Percentiles rank a stretch among this genome's conserved stretches.
Evolutionary conservation across 306 rosid genomes (phyloP).

Genomic region (Vicia faba): DNA sequence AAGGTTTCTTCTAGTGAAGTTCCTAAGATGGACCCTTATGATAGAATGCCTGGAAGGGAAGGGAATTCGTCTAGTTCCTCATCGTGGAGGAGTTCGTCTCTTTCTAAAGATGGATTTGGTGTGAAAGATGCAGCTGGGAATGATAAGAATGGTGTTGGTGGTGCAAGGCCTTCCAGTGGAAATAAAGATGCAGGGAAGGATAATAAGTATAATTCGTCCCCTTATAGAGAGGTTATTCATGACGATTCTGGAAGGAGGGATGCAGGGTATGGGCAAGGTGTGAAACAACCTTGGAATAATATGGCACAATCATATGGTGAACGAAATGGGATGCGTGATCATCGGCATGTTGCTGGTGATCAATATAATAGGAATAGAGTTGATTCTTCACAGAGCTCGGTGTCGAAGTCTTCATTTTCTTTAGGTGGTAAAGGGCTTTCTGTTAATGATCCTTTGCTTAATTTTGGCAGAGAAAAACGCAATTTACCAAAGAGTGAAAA

Average conservation of each 20-base stretch:
- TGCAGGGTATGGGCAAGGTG: conserved; percentile 63
- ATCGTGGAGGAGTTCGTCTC: conserved; percentile 56
- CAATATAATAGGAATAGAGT: conserved; percentile 58
- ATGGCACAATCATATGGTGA: conserved; percentile 49
- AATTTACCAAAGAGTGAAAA: conserved; percentile 63
- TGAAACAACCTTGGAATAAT: conserved; percentile 68
- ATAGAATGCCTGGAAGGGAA: conserved; percentile 59
- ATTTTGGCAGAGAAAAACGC: conserved; percentile 84
- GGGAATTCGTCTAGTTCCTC: conserved; percentile 54
- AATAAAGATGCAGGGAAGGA: conserved; percentile 55
- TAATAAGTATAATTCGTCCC: conserved; percentile 50
- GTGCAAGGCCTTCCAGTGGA: conserved; percentile 48
- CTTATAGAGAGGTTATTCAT: conserved; percentile 52
- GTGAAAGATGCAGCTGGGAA: conserved; percentile 51
- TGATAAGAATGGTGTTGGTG: conserved; percentile 54
- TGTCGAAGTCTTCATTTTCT: conserved; percentile 57
- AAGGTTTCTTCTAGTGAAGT: conserved; percentile 69
- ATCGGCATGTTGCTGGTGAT: conserved; percentile 50
- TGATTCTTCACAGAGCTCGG: conserved; percentile 52
- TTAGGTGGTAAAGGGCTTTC: conserved; percentile 64
- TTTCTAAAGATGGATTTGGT: conserved; percentile 58
- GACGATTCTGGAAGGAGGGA: conserved; percentile 66
- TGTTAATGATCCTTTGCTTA: conserved; percentile 73
- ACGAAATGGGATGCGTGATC: conserved; percentile 44
- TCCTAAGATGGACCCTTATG: conserved; percentile 61